A percentile compares a stretch with the other conserved stretches of the same genome.
These are phyloP conservation scores for Przewalskia tangutica DNA, from an alignment of 257 asterid genomes.

Conservation along the genomic window DNA sequence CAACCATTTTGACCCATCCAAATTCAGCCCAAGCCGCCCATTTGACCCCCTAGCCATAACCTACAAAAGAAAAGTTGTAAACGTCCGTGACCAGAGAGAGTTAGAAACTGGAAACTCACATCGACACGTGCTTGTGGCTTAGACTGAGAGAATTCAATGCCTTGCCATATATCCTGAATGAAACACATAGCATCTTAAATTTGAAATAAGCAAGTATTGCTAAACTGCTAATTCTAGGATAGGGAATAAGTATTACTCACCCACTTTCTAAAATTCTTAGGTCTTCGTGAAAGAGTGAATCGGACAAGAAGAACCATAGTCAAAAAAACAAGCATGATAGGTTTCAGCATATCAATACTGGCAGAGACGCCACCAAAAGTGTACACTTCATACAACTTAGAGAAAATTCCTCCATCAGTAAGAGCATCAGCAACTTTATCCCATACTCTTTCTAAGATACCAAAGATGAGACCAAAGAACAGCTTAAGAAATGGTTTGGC, in stretches of 20 bases:
- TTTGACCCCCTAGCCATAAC: background rate
- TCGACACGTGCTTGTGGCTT: slow-evolving; percentile 99
- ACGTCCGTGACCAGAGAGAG: background rate
- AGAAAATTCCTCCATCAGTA: slow-evolving; percentile 54
- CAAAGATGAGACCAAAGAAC: slow-evolving; percentile 42
- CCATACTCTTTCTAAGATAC: slow-evolving; percentile 53
- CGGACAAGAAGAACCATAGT: slow-evolving; percentile 88
- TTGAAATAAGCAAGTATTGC: background rate
- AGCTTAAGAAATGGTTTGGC: slow-evolving; percentile 71
- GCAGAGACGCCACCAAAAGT: slow-evolving; percentile 73
- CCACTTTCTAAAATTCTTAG: slow-evolving; percentile 93
- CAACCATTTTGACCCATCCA: no score
- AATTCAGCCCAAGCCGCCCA: no score
- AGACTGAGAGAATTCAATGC: slow-evolving; percentile 93
- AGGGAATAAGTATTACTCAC: slow-evolving; percentile 37
- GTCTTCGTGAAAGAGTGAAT: slow-evolving; percentile 89
- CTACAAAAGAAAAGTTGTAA: background rate
- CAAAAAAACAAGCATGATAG: slow-evolving; percentile 57
- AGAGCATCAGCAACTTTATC: slow-evolving; percentile 58
- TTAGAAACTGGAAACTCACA: slow-evolving; percentile 42
- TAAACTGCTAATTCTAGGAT: background rate
- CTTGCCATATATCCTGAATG: slow-evolving; percentile 99
- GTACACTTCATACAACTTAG: slow-evolving; percentile 60
- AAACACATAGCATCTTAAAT: slow-evolving; percentile 11
- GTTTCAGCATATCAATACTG: slow-evolving; percentile 63